Evolutionary conservation across 257 asterid species (phyloP), one percentile per base, ranked within the genome.

Genomic region (Verbena officinalis): DNA sequence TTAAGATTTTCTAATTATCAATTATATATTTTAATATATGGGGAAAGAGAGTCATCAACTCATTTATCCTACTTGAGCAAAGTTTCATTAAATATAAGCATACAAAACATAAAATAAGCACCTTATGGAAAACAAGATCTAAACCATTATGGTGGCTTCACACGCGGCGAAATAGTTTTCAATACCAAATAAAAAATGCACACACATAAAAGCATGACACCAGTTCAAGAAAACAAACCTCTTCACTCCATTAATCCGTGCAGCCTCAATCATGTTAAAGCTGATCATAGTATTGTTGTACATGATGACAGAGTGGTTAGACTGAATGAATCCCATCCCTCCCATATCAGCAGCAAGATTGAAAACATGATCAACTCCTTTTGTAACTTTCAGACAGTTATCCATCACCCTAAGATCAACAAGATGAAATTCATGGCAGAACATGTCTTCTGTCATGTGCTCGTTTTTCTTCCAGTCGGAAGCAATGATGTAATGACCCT

Each of bases 341-440:
- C 96, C 96, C 96, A 89, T 89, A 60, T 89, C 96, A 12, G 95
- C 96, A 49, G 96, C 96, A 33, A 89, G 90, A 75, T 89, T 89
- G 78, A 89, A 89, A 17, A 89, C 96, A 36, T 89, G 96, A 71
- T 77, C 90, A 11, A 84, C 84, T 7, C 77, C 90, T 9, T 79
- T 62, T 19, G 95, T 79, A 36, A 89, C 95, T 72, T 89, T 84
- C 53, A 89, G 72, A 44, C 96, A 89, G 80, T 89, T 89, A 59
- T 89, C 96, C 96, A 89, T 89, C 61, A 89, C 96, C 85, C 97
- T 84, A 46, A 89, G 87, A 79, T 84, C 96, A 68, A 73, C 97
- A 39, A 90, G 95, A 53, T 89, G 95, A 76, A 89, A 89, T 55
- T 89, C 96, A 50, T 89, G 64, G 54, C 96, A 89, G 80, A 89